Evolutionary conservation across 371 early-diverging fungal genomes (phyloP), one percentile per base, ranked within the genome.

Genomic region (Vairimorpha ceranae): DNA sequence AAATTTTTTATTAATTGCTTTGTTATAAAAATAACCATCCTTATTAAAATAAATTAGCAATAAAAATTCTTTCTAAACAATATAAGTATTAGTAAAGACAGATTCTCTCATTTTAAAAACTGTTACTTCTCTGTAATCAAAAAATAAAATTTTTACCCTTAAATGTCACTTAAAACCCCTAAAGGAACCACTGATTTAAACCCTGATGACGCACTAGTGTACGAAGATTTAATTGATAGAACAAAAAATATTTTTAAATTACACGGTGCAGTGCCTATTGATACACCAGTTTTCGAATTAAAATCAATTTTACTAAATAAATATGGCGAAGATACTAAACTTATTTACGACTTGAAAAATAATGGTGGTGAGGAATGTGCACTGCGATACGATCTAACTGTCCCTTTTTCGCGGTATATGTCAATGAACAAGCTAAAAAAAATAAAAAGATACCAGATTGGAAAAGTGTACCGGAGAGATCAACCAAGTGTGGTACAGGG

Each of bases 201-300:
- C 61, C 91, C 92, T 60, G 88, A 89, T 77, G 96, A 96, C 75
- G 93, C 93, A 91, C 89, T 92, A 17, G 83, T 94, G 70, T 88
- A 97, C 36, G 91, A 94, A 78, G 82, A 88, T 71, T 90, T 97
- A 48, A 92, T 95, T 75, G 81, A 85, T 10, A 92, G 89, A 21
- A 91, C 93, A 70, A 89, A 86, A 59, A 67, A 74, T 1, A 88
- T 94, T 10, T 97, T 95, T 84, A 91, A 93, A 81, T 87, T 87
- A 70, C 94, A 97, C 85, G 95, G 97, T 52, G 97, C 90, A 38
- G 90, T 94, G 36, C 91, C 94, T 0, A 93, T 99, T 71, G 96
- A 97, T 73, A 99, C 99, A 0, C 99, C 99, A 8, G 95, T 94
- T 33, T 99, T 97, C 86, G 99, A 99, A 83, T 88, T 95, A 65